Percentiles rank a stretch among this genome's conserved stretches.
Evolutionary conservation across 176 grass and related monocot species (phyloP).

Genomic region (Oropetium thomaeum): DNA sequence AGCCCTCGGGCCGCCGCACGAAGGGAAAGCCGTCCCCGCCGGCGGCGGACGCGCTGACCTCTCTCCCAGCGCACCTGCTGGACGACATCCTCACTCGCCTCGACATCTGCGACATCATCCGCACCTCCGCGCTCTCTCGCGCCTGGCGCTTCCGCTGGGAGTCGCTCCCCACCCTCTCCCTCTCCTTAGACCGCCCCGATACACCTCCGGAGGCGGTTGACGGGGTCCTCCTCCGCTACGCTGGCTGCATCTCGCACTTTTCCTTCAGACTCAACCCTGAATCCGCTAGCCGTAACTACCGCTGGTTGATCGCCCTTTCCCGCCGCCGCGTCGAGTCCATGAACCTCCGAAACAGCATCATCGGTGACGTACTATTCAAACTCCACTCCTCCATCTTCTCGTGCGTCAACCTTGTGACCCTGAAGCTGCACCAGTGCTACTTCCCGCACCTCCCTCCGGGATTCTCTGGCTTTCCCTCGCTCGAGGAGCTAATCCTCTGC

Average conservation of each 20-base stretch:
- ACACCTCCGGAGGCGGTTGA: neutral
- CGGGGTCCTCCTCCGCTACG: neutral
- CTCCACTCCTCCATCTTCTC: constrained; percentile 24
- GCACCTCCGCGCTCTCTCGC: constrained; percentile 29
- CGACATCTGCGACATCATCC: neutral
- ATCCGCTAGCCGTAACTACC: neutral
- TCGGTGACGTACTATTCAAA: neutral
- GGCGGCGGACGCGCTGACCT: neutral
- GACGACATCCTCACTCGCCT: constrained; percentile 15
- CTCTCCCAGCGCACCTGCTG: neutral
- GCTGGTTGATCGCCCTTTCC: constrained; percentile 5
- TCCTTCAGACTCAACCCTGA: neutral
- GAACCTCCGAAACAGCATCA: neutral
- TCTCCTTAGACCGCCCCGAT: constrained; percentile 3
- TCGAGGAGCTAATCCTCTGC: neutral
- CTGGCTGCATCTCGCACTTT: neutral
- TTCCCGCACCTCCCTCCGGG: neutral
- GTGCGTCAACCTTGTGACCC: neutral
- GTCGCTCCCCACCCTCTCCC: constrained; percentile 1
- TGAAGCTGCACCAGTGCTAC: neutral
- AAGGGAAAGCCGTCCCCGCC: no score
- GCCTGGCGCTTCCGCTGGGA: constrained; percentile 33
- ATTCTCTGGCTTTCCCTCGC: neutral
- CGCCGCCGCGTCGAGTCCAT: constrained; percentile 8
- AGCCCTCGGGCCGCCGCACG: no score